These are phyloP conservation scores for Amaranthus tricolor DNA, from an alignment of 179 eudicot species.

Conservation along the genomic window DNA sequence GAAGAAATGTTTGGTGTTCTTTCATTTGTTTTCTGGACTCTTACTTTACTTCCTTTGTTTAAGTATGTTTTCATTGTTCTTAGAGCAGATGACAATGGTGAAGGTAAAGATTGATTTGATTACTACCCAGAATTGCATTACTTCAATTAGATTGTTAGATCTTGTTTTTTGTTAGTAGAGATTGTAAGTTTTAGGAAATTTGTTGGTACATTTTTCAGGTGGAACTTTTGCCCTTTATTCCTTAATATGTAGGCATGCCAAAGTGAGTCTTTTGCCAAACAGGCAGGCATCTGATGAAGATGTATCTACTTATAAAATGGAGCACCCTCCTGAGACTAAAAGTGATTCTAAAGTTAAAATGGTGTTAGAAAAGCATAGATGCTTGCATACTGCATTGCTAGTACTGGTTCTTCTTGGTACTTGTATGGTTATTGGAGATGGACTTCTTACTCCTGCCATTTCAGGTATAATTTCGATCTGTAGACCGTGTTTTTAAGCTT, in stretches of 20 bases:
- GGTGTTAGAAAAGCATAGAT: conserved; percentile 64
- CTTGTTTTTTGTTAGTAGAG: background rate
- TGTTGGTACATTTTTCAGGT: conserved; percentile 35
- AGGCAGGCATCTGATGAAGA: conserved; percentile 79
- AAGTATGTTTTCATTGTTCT: conserved; percentile 88
- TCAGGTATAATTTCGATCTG: conserved; percentile 46
- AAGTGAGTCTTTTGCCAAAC: conserved; percentile 84
- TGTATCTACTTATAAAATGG: conserved; percentile 74
- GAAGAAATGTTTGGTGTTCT: conserved; percentile 88
- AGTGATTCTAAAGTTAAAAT: conserved; percentile 52
- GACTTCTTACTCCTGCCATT: conserved; percentile 83
- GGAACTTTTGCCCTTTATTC: conserved; percentile 96
- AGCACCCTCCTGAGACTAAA: conserved; percentile 63
- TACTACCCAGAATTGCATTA: background rate
- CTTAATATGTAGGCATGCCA: conserved; percentile 86
- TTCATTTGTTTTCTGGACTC: conserved; percentile 86
- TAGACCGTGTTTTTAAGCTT: too few relatives aligned
- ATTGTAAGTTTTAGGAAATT: background rate
- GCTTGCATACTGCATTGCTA: conserved; percentile 71
- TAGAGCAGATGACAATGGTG: conserved; percentile 92
- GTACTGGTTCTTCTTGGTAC: conserved; percentile 85
- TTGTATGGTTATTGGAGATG: conserved; percentile 93
- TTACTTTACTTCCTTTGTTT: conserved; percentile 72
- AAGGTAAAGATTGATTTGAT: conserved; percentile 41
- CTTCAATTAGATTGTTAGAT: background rate